Percentiles rank a stretch among this genome's conserved stretches.
These are phyloP conservation scores for Trichocladium uniseriatum DNA, from an alignment of 495 filamentous ascomycete genomes.

Conservation along the genomic window DNA sequence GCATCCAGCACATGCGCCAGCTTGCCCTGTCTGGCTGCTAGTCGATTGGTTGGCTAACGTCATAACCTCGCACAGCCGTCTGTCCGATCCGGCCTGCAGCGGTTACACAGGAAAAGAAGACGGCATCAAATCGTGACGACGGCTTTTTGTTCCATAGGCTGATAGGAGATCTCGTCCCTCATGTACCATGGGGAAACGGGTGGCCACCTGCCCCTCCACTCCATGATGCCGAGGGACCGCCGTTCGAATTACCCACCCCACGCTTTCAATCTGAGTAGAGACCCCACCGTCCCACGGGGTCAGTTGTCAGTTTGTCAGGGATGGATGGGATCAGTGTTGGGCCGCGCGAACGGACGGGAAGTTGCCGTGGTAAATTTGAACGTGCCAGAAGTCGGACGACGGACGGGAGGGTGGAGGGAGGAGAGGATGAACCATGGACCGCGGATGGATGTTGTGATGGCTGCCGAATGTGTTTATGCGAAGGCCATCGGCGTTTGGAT, in stretches of 20 bases:
- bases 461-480: background rate
- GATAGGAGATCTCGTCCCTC: too few species aligned
- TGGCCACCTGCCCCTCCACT: background rate
- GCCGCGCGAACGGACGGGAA: too few species aligned
- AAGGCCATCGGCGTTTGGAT: too few species aligned
- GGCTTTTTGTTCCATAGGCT: too few species aligned
- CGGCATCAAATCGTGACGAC: background rate
- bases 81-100: conserved; percentile 1
- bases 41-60: background rate
- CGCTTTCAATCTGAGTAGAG: background rate
- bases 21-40: too few species aligned
- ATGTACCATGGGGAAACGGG: background rate
- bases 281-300: background rate
- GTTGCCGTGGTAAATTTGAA: too few species aligned
- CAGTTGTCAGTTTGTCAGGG: background rate
- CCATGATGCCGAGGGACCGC: background rate
- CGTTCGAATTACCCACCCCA: background rate
- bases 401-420: too few species aligned
- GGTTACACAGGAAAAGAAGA: background rate
- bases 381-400: too few species aligned
- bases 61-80: background rate
- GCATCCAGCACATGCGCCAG: background rate
- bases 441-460: too few species aligned
- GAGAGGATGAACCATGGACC: too few species aligned
- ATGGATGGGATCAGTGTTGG: too few species aligned